Base-by-base conservation (phyloP, 2,329 filamentous ascomycete species). In the Pyricularia grisea region DNA sequence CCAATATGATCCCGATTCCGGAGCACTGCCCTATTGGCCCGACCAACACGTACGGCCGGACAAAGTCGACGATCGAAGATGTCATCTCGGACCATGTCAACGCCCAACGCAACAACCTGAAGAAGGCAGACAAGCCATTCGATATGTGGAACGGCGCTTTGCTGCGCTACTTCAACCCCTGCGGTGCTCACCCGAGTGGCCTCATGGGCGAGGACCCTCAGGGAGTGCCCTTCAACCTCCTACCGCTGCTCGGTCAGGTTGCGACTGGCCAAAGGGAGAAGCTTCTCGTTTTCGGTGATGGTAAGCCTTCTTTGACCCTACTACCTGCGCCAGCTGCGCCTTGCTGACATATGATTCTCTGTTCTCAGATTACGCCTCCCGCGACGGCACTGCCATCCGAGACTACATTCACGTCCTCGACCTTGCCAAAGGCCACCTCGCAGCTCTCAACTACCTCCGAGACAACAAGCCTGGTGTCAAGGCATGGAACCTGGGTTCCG, bases 321-420 rank as follows among this genome's bases (percentile, higher is more conserved):
- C n/a, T 31, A 23, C 30, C 31, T 14, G 12, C n/a, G 63, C 28
- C 4, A 20, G 27, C 27, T 30, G 25, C 60, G 27, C 5, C 12
- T 17, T 63, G 31, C 65, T 67, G 20, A 66, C 30, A 17, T 6
- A 14, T 50, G 9, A 28, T 67, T 5, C n/a, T 60, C 2, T 17
- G 1, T 23, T 28, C 12, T 4, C 73, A 96, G 94, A 99, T 84
- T 99, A 99, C 83, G 78, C 85, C 36, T 97, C 93, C 68, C 90
- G 89, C 74, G 94, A 97, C 78, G 94, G 94, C 72, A 97, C 94
- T 68, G 92, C 93, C 72, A 97, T 97, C 78, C 91, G 95, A 74
- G 95, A 99, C 82, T 99, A 99, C 85, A 97, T 99, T 80, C 94
- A 97, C 84, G 92, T 97, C 70, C 86, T 97, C 72, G 94, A 97